phyloP scores from a whole-genome alignment of 345 rosid species.

The Eucalyptus erythrocorys region DNA sequence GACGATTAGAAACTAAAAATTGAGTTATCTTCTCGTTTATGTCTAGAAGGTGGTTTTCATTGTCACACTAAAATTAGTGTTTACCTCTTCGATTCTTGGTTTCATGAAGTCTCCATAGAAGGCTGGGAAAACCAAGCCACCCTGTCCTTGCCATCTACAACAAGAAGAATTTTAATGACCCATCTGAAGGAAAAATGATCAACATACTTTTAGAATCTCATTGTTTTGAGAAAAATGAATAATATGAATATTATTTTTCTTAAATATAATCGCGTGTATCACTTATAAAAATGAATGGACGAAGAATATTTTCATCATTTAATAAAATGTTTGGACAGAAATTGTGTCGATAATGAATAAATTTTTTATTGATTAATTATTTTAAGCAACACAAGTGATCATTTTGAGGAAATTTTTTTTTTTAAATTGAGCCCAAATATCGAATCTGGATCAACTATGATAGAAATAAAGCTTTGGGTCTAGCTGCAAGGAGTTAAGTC shows the following conservation, averaged over 20 bases:
- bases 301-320: too few species aligned
- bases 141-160: slow-evolving; percentile 19
- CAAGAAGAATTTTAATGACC: neutral
- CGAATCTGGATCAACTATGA: neutral
- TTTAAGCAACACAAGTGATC: too few species aligned
- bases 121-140: slow-evolving; percentile 1
- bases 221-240: neutral
- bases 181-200: neutral
- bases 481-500: neutral
- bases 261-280: too few species aligned
- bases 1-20: neutral
- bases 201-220: neutral
- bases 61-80: neutral
- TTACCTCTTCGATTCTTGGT: slow-evolving; percentile 38
- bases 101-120: slow-evolving; percentile 28
- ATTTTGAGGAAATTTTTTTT: too few species aligned
- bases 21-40: neutral
- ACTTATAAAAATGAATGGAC: too few species aligned
- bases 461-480: neutral
- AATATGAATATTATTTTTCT: too few species aligned
- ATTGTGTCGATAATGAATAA: too few species aligned
- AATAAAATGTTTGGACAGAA: too few species aligned
- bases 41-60: neutral
- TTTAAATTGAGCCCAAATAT: neutral
- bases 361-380: too few species aligned